Conservation (phyloP, 257 asterid species). For the Plantago elongata region DNA sequence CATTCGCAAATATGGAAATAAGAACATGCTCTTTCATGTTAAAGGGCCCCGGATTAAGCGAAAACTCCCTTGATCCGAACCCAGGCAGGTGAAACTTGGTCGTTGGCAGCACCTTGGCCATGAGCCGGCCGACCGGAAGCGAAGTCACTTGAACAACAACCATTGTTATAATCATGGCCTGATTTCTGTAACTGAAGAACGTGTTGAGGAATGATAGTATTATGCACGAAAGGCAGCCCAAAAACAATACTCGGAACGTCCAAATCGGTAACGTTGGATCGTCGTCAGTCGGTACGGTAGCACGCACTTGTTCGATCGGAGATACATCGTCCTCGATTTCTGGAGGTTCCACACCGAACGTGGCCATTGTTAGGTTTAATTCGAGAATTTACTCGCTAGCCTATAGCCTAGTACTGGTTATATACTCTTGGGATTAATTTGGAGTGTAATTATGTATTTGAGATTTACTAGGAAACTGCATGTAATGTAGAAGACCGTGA, state of each 20-base stretch:
- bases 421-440: too few species aligned
- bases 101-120: slow-evolving; percentile 52
- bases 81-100: slow-evolving; percentile 39
- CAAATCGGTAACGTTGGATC: slow-evolving; percentile 61
- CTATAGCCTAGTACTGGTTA: too few species aligned
- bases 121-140: slow-evolving; percentile 51
- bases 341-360: too few species aligned
- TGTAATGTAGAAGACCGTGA: too few species aligned
- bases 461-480: too few species aligned
- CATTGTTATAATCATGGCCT: slow-evolving; percentile 42
- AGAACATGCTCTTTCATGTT: slow-evolving; percentile 68
- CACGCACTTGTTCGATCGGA: slow-evolving; percentile 55
- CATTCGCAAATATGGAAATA: slow-evolving; percentile 65
- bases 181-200: slow-evolving; percentile 46
- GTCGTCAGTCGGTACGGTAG: slow-evolving; percentile 43
- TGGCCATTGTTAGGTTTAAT: too few species aligned
- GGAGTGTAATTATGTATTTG: too few species aligned
- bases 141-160: slow-evolving; percentile 54
- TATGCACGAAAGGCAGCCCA: slow-evolving; percentile 42
- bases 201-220: slow-evolving; percentile 49
- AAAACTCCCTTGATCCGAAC: slow-evolving; percentile 33
- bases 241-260: slow-evolving; percentile 72
- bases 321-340: slow-evolving; percentile 24
- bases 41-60: slow-evolving; percentile 70
- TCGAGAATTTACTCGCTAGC: too few species aligned